These are phyloP conservation scores for Kockovaella imperatae DNA, from an alignment of 768 basidiomycete species.

Conservation along the genomic window DNA sequence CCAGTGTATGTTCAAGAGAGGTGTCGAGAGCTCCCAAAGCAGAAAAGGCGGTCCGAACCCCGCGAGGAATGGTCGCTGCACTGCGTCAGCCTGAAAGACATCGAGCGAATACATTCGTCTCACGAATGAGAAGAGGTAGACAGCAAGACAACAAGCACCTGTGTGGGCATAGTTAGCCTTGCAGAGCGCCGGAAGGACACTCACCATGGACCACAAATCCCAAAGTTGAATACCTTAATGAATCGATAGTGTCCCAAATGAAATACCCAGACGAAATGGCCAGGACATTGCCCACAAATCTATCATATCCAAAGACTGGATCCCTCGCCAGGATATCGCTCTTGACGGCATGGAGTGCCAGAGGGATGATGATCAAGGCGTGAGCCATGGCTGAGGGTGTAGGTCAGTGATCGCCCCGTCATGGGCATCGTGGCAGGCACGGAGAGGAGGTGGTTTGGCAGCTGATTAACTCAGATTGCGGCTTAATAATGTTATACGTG, in stretches of 20 bases:
- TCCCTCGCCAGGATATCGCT: slow-evolving; percentile 52
- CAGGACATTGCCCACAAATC: slow-evolving; percentile 53
- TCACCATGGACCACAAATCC: slow-evolving; percentile 72
- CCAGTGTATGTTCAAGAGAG: slow-evolving; percentile 85
- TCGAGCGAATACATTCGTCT: slow-evolving; percentile 33
- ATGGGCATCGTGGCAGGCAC: no score
- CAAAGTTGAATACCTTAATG: slow-evolving; percentile 59
- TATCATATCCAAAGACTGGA: slow-evolving; percentile 69
- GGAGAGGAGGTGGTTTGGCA: no score
- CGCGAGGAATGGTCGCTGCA: slow-evolving; percentile 60
- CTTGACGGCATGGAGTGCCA: slow-evolving; percentile 55
- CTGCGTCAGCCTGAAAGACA: background rate
- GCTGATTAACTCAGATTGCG: no score
- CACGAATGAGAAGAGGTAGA: slow-evolving; percentile 67
- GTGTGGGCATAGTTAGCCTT: no score
- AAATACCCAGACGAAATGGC: slow-evolving; percentile 74
- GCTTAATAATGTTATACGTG: no score
- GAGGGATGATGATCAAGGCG: slow-evolving; percentile 59
- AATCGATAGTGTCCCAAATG: slow-evolving; percentile 70
- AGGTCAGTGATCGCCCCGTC: no score
- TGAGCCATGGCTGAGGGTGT: slow-evolving; percentile 59
- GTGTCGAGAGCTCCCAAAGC: slow-evolving; percentile 75
- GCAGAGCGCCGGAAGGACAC: no score
- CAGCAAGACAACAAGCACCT: slow-evolving; percentile 60
- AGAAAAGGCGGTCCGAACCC: slow-evolving; percentile 73